Evolutionary conservation across 164 flowering plant genomes (phyloP), one percentile per base, ranked within the genome.

Genomic region (Akebia trifoliata): DNA sequence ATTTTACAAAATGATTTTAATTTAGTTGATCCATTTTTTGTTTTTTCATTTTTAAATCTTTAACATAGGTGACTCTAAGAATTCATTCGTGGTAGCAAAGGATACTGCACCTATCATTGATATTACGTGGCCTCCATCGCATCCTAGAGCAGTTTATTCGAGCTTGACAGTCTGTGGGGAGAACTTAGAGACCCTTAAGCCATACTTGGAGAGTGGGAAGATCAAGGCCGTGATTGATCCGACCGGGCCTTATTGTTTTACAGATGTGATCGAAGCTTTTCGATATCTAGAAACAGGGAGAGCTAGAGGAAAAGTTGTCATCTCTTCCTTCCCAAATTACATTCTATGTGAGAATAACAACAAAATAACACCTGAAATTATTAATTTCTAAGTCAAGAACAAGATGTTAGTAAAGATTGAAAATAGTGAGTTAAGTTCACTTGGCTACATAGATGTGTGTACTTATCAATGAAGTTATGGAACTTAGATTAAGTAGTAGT

Each of bases 71-170:
- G 78, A 76, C 59, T 17, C 56, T 37, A 63, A 63, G 58, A 63
- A 0, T 37, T 37, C 39, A 3, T 37, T n/a, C n/a, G n/a, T n/a
- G n/a, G n/a, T n/a, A n/a, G n/a, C n/a, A n/a, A 74, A 71, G 66
- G 78, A 69, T 17, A 53, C 50, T 3, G 76, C 67, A 0, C 68
- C 73, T 4, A 63, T 70, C 7, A 53, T 78, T 8, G 81, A 72
- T 59, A 74, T 77, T 61, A 74, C 81, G 22, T 74, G 76, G 70
- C 81, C 78, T 21, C 74, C 70, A 30, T 72, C 76, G 1, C 71
- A 74, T 53, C 71, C 76, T 1, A 60, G 66, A 53, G 81, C 76
- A 24, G 32, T 59, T 11, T 63, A 72, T 58, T 74, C 78, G 10
- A 59, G 75, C 52, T 59, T 78, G 74, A 75, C 74, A 20, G 77